Percentiles rank a stretch among this genome's conserved stretches.
phyloP scores from a whole-genome alignment of 805 yeast species.

The Lachancea dasiensis region DNA sequence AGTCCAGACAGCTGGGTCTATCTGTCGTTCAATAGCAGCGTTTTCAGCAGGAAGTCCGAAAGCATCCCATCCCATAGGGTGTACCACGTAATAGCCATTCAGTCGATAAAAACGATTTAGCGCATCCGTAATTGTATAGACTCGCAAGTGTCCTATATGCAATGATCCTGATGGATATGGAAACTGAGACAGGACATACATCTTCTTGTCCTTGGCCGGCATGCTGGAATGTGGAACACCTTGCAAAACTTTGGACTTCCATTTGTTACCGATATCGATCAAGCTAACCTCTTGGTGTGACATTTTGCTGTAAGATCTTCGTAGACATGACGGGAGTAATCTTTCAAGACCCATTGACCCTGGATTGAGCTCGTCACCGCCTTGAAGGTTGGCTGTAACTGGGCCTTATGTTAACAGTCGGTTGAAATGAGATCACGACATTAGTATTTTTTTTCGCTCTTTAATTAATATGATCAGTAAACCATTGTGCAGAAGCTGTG shows the following conservation, averaged over 20 bases:
- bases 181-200: constrained; percentile 76
- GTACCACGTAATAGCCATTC: constrained; percentile 72
- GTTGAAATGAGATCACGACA: too few species aligned
- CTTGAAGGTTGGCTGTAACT: too few species aligned
- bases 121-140: constrained; percentile 84
- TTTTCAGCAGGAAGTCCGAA: constrained; percentile 98
- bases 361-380: too few species aligned
- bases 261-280: constrained; percentile 20
- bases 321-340: neutral
- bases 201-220: constrained; percentile 11
- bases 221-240: constrained; percentile 12
- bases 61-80: constrained; percentile 99
- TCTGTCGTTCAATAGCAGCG: constrained; percentile 84
- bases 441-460: too few species aligned
- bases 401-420: too few species aligned
- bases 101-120: constrained; percentile 72
- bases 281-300: constrained; percentile 13
- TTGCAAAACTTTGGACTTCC: constrained; percentile 22
- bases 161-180: constrained; percentile 94
- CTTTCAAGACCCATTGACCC: too few species aligned
- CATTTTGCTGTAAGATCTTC: constrained; percentile 12
- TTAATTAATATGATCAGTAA: too few species aligned
- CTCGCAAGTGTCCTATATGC: constrained; percentile 93
- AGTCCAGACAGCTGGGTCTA: constrained; percentile 84
- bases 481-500: too few species aligned